Evolutionary conservation across 208 protist species (phyloP).

Genomic region (Wallacemonas rigidus): DNA sequence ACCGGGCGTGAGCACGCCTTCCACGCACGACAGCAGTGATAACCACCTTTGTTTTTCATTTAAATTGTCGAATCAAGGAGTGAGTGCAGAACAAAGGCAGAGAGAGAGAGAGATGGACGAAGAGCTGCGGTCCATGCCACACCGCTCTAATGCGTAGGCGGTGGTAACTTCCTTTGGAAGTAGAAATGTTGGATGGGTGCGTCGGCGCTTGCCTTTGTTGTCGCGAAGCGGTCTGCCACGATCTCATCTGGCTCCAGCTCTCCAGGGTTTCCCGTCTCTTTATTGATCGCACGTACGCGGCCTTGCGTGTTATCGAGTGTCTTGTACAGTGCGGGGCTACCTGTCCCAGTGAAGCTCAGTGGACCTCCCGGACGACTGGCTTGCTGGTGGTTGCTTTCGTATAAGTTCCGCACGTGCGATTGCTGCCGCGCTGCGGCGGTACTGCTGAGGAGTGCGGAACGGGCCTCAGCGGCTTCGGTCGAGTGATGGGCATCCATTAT

Average conservation of each 20-base stretch:
- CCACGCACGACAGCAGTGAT: background rate
- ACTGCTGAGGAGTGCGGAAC: background rate
- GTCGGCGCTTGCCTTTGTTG: constrained; percentile 44
- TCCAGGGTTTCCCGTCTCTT: background rate
- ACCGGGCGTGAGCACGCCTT: background rate
- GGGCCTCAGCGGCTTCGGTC: background rate
- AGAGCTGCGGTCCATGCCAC: background rate
- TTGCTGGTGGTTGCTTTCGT: constrained; percentile 40
- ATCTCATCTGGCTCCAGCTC: background rate
- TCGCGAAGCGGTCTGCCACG: constrained; percentile 33
- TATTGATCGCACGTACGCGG: background rate
- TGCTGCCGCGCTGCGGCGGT: constrained; percentile 21
- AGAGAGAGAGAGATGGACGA: constrained; percentile 19
- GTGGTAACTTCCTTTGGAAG: constrained; percentile 58
- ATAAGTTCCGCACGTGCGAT: constrained; percentile 23
- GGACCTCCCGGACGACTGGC: background rate
- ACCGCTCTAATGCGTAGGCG: constrained; percentile 15
- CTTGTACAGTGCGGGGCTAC: constrained; percentile 7
- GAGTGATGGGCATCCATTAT: no score
- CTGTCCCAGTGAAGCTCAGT: background rate
- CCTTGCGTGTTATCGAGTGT: constrained; percentile 8
- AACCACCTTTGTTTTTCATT: background rate
- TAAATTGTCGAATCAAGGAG: background rate
- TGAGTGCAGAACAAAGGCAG: constrained; percentile 7
- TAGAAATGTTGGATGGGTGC: constrained; percentile 41